Evolutionary conservation across 192 early-diverging fungal species (phyloP), one percentile per base, ranked within the genome.

Genomic region (Coemansia sp.): DNA sequence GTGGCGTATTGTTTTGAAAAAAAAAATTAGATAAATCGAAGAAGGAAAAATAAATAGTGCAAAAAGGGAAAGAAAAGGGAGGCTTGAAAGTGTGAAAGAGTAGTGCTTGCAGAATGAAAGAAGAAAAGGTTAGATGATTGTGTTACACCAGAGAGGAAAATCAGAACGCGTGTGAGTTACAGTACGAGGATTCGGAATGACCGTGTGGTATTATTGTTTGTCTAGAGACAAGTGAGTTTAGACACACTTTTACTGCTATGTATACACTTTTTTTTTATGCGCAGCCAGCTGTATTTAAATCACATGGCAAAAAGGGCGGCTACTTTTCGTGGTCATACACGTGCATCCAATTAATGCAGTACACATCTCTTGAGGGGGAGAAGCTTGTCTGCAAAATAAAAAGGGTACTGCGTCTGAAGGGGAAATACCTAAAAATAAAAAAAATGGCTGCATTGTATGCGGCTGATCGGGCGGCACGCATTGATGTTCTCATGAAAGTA

Each of bases 141-240:
- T 55, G 8, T 5, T 28, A 26, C 23, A 4, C 52, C 7, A 55
- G 19, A 30, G 14, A 55, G 6, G 52, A 55, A 30, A 30, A 32
- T 26, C 11, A 55, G 52, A 30, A 16, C 14, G 52, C 52, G 52
- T 55, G 52, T 55, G 52, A 52, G 21, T 52, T 35, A 26, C 49
- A 52, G 21, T 23, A 52, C 3, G 17, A 26, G 49, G 49, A 52
- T 52, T 52, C 49, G 49, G 9, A 52, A 52, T 52, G 49, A 21
- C 44, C 44, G 21, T 46, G 44, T 46, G 44, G n/a, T 46, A 19
- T 46, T 46, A 19, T 46, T 46, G 44, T 46, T 46, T 46, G 44
- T 46, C 44, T n/a, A 16, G 44, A 14, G 14, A 42, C 40, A 42
- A 42, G 40, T 14, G 13, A 42, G 13, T 3, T 42, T 2, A 13